Conservation (phyloP, 169 alveolate genomes). For the Cryptosporidium sp. region DNA sequence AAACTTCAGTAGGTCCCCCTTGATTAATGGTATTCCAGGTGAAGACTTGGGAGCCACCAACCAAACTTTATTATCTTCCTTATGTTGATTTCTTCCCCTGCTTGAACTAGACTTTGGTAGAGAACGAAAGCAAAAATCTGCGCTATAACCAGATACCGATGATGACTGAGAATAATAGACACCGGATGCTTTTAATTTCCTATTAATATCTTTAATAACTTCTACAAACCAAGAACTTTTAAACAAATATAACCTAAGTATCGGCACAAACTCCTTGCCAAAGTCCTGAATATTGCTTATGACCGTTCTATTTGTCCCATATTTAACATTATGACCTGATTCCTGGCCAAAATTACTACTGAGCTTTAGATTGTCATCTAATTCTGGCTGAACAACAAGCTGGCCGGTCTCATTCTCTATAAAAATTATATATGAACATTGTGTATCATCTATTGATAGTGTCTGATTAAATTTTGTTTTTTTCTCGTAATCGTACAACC, state of each 20-base stretch:
- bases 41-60: slow-evolving; percentile 45
- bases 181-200: background rate
- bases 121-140: background rate
- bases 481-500: slow-evolving; percentile 61
- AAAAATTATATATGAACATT: slow-evolving; percentile 30
- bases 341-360: background rate
- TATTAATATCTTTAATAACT: slow-evolving; percentile 25
- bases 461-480: slow-evolving; percentile 40
- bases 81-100: slow-evolving; percentile 8
- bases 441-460: slow-evolving; percentile 20
- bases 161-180: background rate
- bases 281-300: background rate
- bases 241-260: slow-evolving; percentile 17
- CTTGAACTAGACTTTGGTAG: background rate
- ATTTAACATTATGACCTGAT: background rate
- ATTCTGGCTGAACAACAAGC: slow-evolving; percentile 37
- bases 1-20: slow-evolving; percentile 47
- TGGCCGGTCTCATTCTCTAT: slow-evolving; percentile 42
- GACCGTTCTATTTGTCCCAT: background rate
- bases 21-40: slow-evolving; percentile 46
- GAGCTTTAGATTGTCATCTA: background rate
- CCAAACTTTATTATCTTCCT: slow-evolving; percentile 61
- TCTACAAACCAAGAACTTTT: slow-evolving; percentile 55
- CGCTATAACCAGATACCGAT: background rate
- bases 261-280: slow-evolving; percentile 23